Evolutionary conservation across 305 asterid genomes (phyloP).

Genomic region (Fraxinus floribunda): DNA sequence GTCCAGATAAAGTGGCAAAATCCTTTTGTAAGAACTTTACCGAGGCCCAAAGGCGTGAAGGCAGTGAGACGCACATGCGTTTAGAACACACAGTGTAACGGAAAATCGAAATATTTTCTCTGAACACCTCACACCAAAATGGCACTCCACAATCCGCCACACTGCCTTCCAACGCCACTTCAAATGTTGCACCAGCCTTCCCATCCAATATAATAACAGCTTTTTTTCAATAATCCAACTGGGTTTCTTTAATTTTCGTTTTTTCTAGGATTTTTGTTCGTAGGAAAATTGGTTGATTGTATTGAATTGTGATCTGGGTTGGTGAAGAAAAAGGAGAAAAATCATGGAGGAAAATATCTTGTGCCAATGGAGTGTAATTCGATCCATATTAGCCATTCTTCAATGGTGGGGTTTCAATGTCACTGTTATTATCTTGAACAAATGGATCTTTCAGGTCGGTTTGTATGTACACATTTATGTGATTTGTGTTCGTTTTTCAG

Average conservation of each 20-base stretch:
- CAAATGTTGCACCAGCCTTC: neutral
- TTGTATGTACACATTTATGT: neutral
- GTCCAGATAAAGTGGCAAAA: no score
- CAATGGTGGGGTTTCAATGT: slow-evolving; percentile 58
- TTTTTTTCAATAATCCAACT: neutral
- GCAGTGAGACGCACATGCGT: neutral
- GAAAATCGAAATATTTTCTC: neutral
- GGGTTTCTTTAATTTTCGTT: neutral
- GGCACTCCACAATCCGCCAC: neutral
- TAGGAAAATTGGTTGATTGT: neutral
- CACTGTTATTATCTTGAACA: slow-evolving; percentile 47
- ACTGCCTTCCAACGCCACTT: neutral
- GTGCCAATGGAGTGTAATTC: slow-evolving; percentile 36
- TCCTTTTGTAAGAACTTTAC: neutral
- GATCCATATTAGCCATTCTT: slow-evolving; percentile 40
- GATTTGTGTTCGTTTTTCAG: neutral
- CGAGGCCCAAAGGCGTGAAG: neutral
- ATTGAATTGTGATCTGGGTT: neutral
- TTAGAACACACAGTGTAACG: neutral
- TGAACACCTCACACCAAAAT: neutral
- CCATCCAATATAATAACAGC: neutral
- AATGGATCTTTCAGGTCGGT: slow-evolving; percentile 50
- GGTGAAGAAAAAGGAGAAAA: neutral
- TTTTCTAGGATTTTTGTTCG: neutral
- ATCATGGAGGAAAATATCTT: slow-evolving; percentile 31